Evolutionary conservation across 2,329 filamentous ascomycete species (phyloP).

Genomic region (Trichoderma endophyticum): DNA sequence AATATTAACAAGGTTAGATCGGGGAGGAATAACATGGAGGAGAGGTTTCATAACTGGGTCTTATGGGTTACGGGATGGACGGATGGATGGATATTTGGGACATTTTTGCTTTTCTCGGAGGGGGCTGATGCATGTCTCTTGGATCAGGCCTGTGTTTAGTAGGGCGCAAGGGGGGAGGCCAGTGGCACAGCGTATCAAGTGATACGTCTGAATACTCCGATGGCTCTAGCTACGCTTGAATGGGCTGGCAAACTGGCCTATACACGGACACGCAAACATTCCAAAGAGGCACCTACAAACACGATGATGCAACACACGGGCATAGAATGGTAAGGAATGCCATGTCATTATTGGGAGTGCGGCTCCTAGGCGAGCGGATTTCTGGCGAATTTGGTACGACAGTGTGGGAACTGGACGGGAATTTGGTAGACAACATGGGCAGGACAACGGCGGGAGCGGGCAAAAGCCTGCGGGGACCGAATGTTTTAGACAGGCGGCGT

Average conservation of each 20-base stretch:
- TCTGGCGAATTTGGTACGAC: neutral
- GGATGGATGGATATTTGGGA: neutral
- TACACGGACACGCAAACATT: slow-evolving; percentile 8
- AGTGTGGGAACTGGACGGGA: neutral
- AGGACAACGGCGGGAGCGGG: neutral
- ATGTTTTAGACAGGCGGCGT: slow-evolving; percentile 15
- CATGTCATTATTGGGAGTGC: neutral
- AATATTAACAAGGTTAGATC: neutral
- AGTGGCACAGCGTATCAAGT: neutral
- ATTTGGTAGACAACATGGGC: neutral
- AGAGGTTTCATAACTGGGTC: neutral
- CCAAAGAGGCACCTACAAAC: neutral
- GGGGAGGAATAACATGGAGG: neutral
- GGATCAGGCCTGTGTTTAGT: neutral
- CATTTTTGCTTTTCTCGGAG: neutral
- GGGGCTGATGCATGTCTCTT: neutral
- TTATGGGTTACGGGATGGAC: neutral
- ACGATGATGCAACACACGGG: neutral
- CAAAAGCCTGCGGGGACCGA: neutral
- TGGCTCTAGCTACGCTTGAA: neutral
- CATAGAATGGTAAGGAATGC: neutral
- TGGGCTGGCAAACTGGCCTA: neutral
- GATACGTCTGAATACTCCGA: neutral
- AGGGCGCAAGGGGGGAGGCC: neutral
- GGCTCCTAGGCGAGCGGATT: neutral